phyloP scores from a whole-genome alignment of 2,329 filamentous ascomycete species.

The Sarocladium kiliense region DNA sequence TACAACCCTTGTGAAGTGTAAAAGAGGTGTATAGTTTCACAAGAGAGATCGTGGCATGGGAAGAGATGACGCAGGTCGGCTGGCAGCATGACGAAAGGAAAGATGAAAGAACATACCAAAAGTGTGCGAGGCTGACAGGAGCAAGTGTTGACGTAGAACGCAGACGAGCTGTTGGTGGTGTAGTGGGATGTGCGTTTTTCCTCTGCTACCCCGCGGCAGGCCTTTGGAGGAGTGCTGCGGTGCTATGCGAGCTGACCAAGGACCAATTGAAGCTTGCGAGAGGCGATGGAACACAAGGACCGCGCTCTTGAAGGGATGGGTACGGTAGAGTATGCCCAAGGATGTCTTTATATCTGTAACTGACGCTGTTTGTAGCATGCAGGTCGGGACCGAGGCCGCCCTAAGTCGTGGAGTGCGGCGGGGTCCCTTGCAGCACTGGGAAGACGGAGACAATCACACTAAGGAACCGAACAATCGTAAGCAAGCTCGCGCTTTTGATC shows the following conservation, averaged over 20 bases:
- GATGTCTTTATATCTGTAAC: not conserved
- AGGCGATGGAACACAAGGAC: not conserved
- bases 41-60: too few species aligned
- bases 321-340: not conserved
- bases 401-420: not conserved
- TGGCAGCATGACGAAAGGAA: not conserved
- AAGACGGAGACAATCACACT: not conserved
- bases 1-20: too few species aligned
- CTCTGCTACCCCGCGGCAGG: constrained; percentile 6
- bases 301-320: not conserved
- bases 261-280: not conserved
- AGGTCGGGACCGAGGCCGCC: not conserved
- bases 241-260: not conserved
- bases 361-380: not conserved
- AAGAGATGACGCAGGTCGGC: too few species aligned
- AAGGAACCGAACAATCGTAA: not conserved
- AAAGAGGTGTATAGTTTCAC: too few species aligned
- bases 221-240: not conserved
- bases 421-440: constrained; percentile 2
- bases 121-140: not conserved
- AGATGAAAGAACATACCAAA: not conserved
- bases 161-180: not conserved
- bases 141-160: not conserved
- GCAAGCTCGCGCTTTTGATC: not conserved
- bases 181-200: constrained; percentile 8